Conservation (phyloP, 1,284 basidiomycete genomes). For the Pseudomicrostroma phylloplanum region DNA sequence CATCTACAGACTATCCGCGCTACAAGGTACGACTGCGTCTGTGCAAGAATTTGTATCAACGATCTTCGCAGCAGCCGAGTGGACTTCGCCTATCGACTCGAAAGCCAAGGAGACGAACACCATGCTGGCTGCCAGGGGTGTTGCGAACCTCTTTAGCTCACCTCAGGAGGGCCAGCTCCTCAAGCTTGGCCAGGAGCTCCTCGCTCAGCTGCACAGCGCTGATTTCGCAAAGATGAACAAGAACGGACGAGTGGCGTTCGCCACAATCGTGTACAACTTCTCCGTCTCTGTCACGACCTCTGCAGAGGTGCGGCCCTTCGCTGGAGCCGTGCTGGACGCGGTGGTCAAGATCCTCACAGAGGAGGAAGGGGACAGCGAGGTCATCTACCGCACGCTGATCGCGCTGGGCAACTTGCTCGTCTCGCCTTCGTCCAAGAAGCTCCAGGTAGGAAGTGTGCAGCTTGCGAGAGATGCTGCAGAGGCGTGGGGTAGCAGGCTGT, state of each 20-base stretch:
- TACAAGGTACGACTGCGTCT: conserved; percentile 56
- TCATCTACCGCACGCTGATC: conserved; percentile 74
- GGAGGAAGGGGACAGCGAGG: conserved; percentile 69
- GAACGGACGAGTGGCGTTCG: conserved; percentile 65
- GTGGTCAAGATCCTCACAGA: conserved; percentile 11
- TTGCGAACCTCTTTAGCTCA: conserved; percentile 68
- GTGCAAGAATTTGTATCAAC: conserved; percentile 60
- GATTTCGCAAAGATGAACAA: conserved; percentile 57
- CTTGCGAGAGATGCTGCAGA: background rate
- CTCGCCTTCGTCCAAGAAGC: background rate
- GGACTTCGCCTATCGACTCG: conserved; percentile 53
- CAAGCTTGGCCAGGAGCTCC: conserved; percentile 59
- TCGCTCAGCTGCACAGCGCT: conserved; percentile 21
- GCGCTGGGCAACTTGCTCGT: conserved; percentile 77
- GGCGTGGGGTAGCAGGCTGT: background rate
- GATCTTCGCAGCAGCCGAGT: conserved; percentile 66
- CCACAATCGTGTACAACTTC: conserved; percentile 69
- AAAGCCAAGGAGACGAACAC: conserved; percentile 78
- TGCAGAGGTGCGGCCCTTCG: background rate
- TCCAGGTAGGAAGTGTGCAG: background rate
- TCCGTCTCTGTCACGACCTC: conserved; percentile 16
- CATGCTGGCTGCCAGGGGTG: conserved; percentile 70
- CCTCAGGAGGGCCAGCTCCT: conserved; percentile 55
- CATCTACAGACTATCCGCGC: conserved; percentile 70
- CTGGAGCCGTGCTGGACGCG: conserved; percentile 1